Evolutionary conservation across 176 grass and related monocot species (phyloP).

Genomic region (Musa itinerans): DNA sequence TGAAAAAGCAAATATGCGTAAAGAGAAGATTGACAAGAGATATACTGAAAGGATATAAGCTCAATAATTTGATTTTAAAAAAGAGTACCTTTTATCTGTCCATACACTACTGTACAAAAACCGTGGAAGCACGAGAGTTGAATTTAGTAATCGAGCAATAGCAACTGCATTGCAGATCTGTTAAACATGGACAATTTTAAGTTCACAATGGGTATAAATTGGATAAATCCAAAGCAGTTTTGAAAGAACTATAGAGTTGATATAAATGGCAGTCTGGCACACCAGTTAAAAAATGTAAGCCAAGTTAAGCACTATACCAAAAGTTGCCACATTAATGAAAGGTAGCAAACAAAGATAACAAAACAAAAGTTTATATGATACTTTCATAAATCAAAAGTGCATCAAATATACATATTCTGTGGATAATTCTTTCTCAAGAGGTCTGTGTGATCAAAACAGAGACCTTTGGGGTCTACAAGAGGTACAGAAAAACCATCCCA

Average conservation of each 20-base stretch:
- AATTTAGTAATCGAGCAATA: slow-evolving; percentile 63
- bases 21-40: not conserved
- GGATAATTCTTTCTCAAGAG: too few species aligned
- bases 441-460: too few species aligned
- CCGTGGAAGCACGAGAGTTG: slow-evolving; percentile 87
- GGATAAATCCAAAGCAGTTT: not conserved
- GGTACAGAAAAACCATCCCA: too few species aligned
- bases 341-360: not conserved
- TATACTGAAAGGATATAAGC: not conserved
- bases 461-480: too few species aligned
- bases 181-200: slow-evolving; percentile 9
- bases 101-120: slow-evolving; percentile 94
- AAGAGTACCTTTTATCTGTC: slow-evolving; percentile 72
- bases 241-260: too few species aligned
- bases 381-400: not conserved
- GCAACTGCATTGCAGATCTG: slow-evolving; percentile 98
- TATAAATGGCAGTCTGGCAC: too few species aligned
- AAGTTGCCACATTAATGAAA: too few species aligned
- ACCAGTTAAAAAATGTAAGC: too few species aligned
- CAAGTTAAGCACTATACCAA: too few species aligned
- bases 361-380: not conserved
- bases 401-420: not conserved
- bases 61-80: too few species aligned
- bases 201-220: not conserved
- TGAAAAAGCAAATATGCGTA: not conserved